Conservation (phyloP, 805 yeast genomes). For the Monosporozyma solicola region DNA sequence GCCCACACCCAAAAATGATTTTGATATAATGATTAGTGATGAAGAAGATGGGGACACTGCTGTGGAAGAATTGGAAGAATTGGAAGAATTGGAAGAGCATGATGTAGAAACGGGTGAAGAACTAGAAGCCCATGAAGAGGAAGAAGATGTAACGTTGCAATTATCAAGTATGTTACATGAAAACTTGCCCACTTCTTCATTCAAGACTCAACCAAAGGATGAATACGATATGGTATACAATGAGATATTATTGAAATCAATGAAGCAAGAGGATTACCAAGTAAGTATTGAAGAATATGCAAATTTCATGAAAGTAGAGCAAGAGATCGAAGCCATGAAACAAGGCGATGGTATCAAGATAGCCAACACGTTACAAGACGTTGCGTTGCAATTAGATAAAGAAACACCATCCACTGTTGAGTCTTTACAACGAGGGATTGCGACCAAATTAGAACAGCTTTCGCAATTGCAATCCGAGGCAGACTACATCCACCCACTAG, state of each 20-base stretch:
- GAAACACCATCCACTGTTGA: not conserved
- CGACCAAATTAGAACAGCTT: slow-evolving; percentile 2
- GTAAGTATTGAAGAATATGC: not conserved
- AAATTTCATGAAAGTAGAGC: slow-evolving; percentile 2
- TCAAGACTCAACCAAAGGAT: slow-evolving; percentile 10
- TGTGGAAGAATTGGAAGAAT: slow-evolving; percentile 6
- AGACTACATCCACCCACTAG: slow-evolving; percentile 11
- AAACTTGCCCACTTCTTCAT: slow-evolving; percentile 10
- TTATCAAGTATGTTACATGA: not conserved
- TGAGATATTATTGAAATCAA: slow-evolving; percentile 10
- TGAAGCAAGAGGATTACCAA: not conserved
- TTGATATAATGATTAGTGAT: slow-evolving; percentile 33
- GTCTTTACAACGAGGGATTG: not conserved
- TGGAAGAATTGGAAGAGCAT: not conserved
- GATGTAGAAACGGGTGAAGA: slow-evolving; percentile 8
- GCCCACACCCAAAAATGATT: slow-evolving; percentile 41
- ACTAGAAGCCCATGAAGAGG: not conserved
- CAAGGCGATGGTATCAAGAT: not conserved
- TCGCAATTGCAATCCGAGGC: slow-evolving; percentile 5
- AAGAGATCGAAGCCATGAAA: not conserved
- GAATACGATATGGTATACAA: slow-evolving; percentile 18
- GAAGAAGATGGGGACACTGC: slow-evolving; percentile 30
- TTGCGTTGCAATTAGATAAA: not conserved
- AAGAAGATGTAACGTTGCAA: not conserved
- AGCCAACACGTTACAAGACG: not conserved